phyloP scores from a whole-genome alignment of 164 flowering plant species.

The Taxillus chinensis region DNA sequence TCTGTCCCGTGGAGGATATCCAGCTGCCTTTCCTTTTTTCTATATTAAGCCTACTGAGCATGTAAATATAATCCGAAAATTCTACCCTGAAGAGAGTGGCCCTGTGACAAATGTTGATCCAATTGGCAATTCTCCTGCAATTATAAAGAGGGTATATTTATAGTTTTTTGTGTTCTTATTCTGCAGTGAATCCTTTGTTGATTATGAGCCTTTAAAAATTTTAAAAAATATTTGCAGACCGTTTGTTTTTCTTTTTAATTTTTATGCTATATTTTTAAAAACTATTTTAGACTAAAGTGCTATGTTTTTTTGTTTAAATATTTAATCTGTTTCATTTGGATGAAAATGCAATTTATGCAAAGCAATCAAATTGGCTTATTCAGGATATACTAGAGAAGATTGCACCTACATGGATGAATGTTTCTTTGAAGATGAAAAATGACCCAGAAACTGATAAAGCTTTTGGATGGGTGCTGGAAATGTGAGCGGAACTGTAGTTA shows the following conservation, averaged over 20 bases:
- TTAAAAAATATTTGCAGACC: background rate
- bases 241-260: too few relatives aligned
- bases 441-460: constrained; percentile 6
- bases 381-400: constrained; percentile 12
- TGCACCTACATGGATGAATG: constrained; percentile 3
- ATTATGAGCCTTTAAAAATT: background rate
- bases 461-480: constrained; percentile 8
- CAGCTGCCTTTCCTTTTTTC: constrained; percentile 84
- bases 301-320: background rate
- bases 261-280: too few relatives aligned
- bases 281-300: too few relatives aligned
- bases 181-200: background rate
- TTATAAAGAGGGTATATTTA: constrained; percentile 62
- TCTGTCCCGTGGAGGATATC: constrained; percentile 56
- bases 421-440: constrained; percentile 5
- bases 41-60: constrained; percentile 69
- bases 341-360: background rate
- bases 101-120: constrained; percentile 86
- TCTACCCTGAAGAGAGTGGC: constrained; percentile 73
- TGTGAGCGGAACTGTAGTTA: background rate
- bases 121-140: constrained; percentile 96
- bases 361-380: background rate
- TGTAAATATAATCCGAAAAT: constrained; percentile 69
- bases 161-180: background rate
- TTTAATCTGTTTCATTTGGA: background rate